A percentile compares a stretch with the other conserved stretches of the same genome.
phyloP scores from a whole-genome alignment of 768 basidiomycete species.

The Lactifluus piperatus region DNA sequence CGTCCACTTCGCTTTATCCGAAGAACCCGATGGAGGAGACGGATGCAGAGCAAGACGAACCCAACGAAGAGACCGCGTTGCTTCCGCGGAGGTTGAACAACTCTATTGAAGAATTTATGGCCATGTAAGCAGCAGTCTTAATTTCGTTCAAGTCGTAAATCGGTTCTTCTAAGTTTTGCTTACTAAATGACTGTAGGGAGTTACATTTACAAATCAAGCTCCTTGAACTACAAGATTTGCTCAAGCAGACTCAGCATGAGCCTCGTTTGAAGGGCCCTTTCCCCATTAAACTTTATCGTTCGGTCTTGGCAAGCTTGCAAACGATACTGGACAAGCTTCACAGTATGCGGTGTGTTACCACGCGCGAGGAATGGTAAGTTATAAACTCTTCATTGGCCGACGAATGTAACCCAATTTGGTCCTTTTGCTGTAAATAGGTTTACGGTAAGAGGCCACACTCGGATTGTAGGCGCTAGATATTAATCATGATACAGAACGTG shows the following conservation, averaged over 20 bases:
- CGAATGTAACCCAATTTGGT: neutral
- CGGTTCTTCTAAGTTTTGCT: neutral
- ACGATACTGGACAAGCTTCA: constrained; percentile 84
- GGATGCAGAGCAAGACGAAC: constrained; percentile 14
- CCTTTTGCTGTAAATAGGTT: constrained; percentile 40
- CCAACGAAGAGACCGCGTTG: constrained; percentile 24
- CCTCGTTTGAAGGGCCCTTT: constrained; percentile 95
- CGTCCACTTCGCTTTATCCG: constrained; percentile 70
- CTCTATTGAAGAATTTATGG: constrained; percentile 83
- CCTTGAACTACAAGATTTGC: constrained; percentile 74
- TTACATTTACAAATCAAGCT: constrained; percentile 88
- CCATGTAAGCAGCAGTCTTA: constrained; percentile 51
- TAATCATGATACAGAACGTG: constrained; percentile 46
- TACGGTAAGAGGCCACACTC: constrained; percentile 41
- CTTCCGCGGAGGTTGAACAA: constrained; percentile 38
- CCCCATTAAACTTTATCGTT: constrained; percentile 77
- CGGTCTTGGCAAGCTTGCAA: constrained; percentile 74
- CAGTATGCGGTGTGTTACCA: constrained; percentile 96
- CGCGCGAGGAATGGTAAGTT: constrained; percentile 88
- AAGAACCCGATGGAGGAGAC: constrained; percentile 30
- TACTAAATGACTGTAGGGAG: constrained; percentile 50
- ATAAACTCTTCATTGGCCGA: neutral
- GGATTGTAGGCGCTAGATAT: neutral
- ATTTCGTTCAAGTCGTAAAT: neutral
- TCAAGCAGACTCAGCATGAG: constrained; percentile 86